Percentiles rank a stretch among this genome's conserved stretches.
Conservation (phyloP, 2,329 filamentous ascomycete genomes). For the Pestalotiopsis sp. region DNA sequence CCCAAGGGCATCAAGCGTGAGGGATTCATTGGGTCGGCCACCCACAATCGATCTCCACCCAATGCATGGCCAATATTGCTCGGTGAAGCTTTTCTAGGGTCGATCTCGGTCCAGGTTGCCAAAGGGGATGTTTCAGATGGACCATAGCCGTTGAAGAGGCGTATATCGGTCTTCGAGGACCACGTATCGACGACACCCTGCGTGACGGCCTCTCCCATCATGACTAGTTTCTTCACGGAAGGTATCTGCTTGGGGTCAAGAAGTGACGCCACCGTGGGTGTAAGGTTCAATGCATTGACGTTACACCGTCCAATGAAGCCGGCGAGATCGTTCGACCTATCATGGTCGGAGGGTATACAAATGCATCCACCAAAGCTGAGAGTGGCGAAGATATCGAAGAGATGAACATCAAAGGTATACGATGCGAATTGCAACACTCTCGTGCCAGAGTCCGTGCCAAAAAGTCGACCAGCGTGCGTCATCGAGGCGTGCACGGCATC, state of each 20-base stretch:
- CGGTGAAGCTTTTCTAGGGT: background rate
- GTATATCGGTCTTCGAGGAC: background rate
- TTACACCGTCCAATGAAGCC: conserved; percentile 20
- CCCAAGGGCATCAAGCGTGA: conserved; percentile 2
- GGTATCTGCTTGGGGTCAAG: conserved; percentile 26
- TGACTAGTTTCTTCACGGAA: conserved; percentile 21
- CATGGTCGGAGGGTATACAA: conserved; percentile 40
- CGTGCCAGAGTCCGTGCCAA: background rate
- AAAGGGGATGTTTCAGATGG: background rate
- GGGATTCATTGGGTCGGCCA: background rate
- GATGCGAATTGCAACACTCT: conserved; percentile 31
- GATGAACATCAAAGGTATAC: conserved; percentile 43
- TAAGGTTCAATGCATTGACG: conserved; percentile 28
- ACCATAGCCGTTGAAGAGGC: conserved; percentile 5
- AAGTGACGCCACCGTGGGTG: conserved; percentile 28
- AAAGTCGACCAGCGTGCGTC: background rate
- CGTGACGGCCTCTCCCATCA: conserved; percentile 30
- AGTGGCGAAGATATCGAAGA: conserved; percentile 41
- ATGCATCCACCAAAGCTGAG: conserved; percentile 41
- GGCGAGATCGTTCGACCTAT: conserved; percentile 39
- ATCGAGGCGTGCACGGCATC: background rate
- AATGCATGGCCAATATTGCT: conserved; percentile 1
- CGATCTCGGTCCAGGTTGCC: conserved; percentile 41
- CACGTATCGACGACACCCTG: background rate
- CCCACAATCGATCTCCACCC: background rate